Evolutionary conservation across 2,329 filamentous ascomycete species (phyloP).

Genomic region (Paradendryphiella salina): DNA sequence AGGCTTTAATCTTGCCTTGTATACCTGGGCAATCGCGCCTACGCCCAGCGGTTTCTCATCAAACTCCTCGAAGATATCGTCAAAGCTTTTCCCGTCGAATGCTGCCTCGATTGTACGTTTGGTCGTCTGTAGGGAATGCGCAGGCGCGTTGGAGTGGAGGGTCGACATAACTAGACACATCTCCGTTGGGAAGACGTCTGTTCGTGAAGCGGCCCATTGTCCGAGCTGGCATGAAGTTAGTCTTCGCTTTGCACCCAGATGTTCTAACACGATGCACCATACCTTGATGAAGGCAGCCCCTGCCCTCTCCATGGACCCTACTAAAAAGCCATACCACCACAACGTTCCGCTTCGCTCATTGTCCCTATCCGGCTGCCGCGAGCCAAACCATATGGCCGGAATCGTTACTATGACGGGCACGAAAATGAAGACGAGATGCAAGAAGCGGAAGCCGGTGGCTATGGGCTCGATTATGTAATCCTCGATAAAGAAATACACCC

Average conservation of each 20-base stretch:
- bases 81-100: slow-evolving; percentile 77
- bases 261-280: slow-evolving; percentile 9
- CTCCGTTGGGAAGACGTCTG: slow-evolving; percentile 92
- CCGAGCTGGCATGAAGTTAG: slow-evolving; percentile 66
- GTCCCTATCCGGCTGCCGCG: slow-evolving; percentile 63
- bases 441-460: slow-evolving; percentile 82
- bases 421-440: slow-evolving; percentile 86
- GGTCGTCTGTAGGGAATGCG: slow-evolving; percentile 80
- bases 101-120: slow-evolving; percentile 78
- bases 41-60: slow-evolving; percentile 86
- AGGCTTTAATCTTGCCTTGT: slow-evolving; percentile 88
- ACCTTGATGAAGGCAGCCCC: slow-evolving; percentile 98
- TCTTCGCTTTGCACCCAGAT: neutral
- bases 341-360: slow-evolving; percentile 79
- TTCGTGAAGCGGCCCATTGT: slow-evolving; percentile 96
- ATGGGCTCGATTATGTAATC: slow-evolving; percentile 77
- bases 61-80: slow-evolving; percentile 96
- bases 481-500: slow-evolving; percentile 69
- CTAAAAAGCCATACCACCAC: slow-evolving; percentile 93
- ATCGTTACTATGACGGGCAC: slow-evolving; percentile 82
- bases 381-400: slow-evolving; percentile 79
- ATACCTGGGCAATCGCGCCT: slow-evolving; percentile 95
- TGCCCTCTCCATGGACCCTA: slow-evolving; percentile 85
- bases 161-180: slow-evolving; percentile 94
- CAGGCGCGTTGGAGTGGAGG: slow-evolving; percentile 90